Evolutionary conservation across 331 rosid species (phyloP), one percentile per base, ranked within the genome.

Genomic region (Acacia pycnantha): DNA sequence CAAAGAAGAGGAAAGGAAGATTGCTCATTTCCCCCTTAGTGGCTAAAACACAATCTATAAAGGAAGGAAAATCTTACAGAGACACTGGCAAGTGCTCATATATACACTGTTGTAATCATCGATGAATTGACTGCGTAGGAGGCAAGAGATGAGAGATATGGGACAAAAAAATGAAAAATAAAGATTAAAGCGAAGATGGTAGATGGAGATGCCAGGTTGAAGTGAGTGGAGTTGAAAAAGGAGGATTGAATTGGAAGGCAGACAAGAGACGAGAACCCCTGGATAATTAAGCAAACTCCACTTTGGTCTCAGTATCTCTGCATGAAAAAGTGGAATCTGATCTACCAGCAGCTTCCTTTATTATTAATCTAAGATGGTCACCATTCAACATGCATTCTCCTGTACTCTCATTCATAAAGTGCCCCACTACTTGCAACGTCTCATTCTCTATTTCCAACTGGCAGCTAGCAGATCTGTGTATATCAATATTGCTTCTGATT

Each of bases 291-390:
- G 82, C 43, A 71, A 16, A 81, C 80, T 43, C 46, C 78, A 69
- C 67, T 51, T 66, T 80, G 84, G 82, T 81, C 31, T 61, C 62
- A 54, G 67, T 4, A 75, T 73, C 86, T 59, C 29, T 37, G 53
- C 27, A 81, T 59, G 33, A 12, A 59, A 85, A 84, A 84, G 80
- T 35, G 33, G 70, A 77, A 35, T 24, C 66, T 80, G 46, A 43
- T 43, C 46, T 43, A 43, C 46, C 46, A 68, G 74, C 27, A 58
- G 4, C 72, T 88, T 12, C 37, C 21, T 62, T 62, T 62, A 56
- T 82, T 66, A 76, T 87, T 82, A 74, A 81, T 76, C 41, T 81
- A 15, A 70, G 84, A 83, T 85, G 90, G 87, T 65, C 41, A 59
- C 59, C 47, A 81, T 87, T 85, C 76, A 64, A 29, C 76, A 82